Percentiles rank a stretch among this genome's conserved stretches.
Evolutionary conservation across 148 eudicot species (phyloP).

Genomic region (Rheum nobile): DNA sequence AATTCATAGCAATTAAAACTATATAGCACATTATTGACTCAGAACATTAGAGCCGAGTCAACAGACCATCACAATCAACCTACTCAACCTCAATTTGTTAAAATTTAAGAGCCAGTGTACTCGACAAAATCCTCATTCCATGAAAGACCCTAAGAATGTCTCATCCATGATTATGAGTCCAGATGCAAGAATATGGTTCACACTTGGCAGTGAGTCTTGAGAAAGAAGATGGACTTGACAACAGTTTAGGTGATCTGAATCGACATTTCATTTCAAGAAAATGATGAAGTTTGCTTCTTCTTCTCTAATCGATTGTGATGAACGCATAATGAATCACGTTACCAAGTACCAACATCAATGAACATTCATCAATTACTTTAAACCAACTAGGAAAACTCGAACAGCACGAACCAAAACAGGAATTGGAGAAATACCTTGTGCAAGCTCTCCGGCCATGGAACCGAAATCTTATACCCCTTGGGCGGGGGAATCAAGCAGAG

Average conservation of each 20-base stretch:
- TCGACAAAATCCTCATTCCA: neutral
- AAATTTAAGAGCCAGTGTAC: neutral
- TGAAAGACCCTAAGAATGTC: neutral
- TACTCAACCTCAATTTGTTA: neutral
- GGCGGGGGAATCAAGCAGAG: conserved; percentile 77
- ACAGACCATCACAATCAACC: neutral
- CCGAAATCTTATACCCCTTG: conserved; percentile 48
- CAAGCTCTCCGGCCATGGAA: conserved; percentile 83
- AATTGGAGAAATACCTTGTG: conserved; percentile 41
- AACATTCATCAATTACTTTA: neutral
- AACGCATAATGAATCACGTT: neutral
- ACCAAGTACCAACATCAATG: neutral
- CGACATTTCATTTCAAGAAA: no score
- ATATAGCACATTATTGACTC: neutral
- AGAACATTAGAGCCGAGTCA: neutral
- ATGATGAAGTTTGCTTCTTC: no score
- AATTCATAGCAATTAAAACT: neutral
- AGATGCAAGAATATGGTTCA: neutral
- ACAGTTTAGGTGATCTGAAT: neutral
- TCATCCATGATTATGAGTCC: neutral
- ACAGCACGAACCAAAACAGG: neutral
- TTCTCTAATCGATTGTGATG: no score
- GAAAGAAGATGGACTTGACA: neutral
- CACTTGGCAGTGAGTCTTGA: neutral
- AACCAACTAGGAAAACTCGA: neutral